A percentile compares a stretch with the other conserved stretches of the same genome.
Conservation (phyloP, 164 flowering plant species). For the Chloranthus sessilifolius region DNA sequence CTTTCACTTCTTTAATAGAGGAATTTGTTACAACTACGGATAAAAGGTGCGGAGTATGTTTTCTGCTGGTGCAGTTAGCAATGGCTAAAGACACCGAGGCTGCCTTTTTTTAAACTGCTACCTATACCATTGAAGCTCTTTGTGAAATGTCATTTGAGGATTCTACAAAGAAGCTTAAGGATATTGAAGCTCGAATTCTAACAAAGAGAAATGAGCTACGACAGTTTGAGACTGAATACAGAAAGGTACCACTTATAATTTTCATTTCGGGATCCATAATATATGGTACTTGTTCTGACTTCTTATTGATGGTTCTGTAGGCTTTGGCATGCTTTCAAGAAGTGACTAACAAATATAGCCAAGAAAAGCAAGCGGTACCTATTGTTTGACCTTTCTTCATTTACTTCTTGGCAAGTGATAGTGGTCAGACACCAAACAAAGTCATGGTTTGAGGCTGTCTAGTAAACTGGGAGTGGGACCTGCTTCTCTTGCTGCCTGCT, state of each 20-base stretch:
- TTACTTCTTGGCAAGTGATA: no score
- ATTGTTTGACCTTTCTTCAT: no score
- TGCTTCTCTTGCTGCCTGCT: no score
- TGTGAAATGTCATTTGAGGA: constrained; percentile 84
- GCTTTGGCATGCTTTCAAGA: constrained; percentile 94
- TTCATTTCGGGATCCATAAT: no score
- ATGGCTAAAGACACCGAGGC: constrained; percentile 98
- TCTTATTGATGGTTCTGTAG: constrained; percentile 32
- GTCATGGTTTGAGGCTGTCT: no score
- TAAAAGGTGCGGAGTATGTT: background rate
- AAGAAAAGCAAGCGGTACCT: constrained; percentile 92
- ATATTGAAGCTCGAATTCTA: constrained; percentile 83
- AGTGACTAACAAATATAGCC: constrained; percentile 78
- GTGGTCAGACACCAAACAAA: no score
- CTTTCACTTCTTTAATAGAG: background rate
- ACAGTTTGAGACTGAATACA: constrained; percentile 87
- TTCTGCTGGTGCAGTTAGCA: constrained; percentile 57
- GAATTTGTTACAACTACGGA: background rate
- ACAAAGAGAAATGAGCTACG: constrained; percentile 89
- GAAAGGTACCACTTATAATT: constrained; percentile 41
- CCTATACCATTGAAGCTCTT: constrained; percentile 89
- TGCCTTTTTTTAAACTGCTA: constrained; percentile 90
- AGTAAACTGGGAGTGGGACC: no score
- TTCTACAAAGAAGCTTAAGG: constrained; percentile 71
- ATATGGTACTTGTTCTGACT: no score